A percentile compares a stretch with the other conserved stretches of the same genome.
Conservation (phyloP, 2,329 filamentous ascomycete species). For the Xylariaceae sp. region DNA sequence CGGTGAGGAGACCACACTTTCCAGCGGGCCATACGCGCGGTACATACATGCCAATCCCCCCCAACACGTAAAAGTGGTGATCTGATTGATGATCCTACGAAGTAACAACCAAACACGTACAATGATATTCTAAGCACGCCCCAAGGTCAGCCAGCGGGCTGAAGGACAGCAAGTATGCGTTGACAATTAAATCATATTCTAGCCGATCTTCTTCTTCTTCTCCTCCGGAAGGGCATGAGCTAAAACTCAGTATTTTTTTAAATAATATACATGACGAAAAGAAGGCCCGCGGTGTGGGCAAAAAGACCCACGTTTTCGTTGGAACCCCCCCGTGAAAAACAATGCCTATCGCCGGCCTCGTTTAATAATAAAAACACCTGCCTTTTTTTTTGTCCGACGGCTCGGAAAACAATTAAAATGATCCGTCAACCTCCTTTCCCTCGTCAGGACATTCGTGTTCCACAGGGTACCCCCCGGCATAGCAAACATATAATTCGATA, state of each 20-base stretch:
- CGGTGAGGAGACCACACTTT: too few relatives aligned
- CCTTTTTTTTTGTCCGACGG: constrained; percentile 25
- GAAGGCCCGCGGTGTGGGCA: constrained; percentile 2
- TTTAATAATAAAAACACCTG: constrained; percentile 27
- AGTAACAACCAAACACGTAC: background rate
- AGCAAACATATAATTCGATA: constrained; percentile 42
- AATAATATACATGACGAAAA: constrained; percentile 31
- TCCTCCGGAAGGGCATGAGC: constrained; percentile 5
- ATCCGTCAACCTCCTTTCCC: constrained; percentile 30
- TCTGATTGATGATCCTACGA: too few relatives aligned
- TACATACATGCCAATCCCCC: too few relatives aligned
- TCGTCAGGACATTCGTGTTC: constrained; percentile 36
- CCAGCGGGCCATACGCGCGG: too few relatives aligned
- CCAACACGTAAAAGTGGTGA: too few relatives aligned
- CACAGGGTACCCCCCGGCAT: constrained; percentile 30
- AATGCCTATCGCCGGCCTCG: constrained; percentile 18
- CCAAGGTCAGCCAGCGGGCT: background rate
- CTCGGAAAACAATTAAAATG: constrained; percentile 25
- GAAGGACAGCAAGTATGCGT: constrained; percentile 6
- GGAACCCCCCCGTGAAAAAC: constrained; percentile 20
- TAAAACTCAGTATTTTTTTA: constrained; percentile 15
- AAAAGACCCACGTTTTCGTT: constrained; percentile 12
- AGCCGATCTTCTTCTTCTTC: constrained; percentile 13
- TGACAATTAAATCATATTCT: constrained; percentile 25
- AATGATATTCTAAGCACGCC: constrained; percentile 10